These are phyloP conservation scores for Cytidiella melzeri DNA, from an alignment of 768 basidiomycete genomes.

Conservation along the genomic window DNA sequence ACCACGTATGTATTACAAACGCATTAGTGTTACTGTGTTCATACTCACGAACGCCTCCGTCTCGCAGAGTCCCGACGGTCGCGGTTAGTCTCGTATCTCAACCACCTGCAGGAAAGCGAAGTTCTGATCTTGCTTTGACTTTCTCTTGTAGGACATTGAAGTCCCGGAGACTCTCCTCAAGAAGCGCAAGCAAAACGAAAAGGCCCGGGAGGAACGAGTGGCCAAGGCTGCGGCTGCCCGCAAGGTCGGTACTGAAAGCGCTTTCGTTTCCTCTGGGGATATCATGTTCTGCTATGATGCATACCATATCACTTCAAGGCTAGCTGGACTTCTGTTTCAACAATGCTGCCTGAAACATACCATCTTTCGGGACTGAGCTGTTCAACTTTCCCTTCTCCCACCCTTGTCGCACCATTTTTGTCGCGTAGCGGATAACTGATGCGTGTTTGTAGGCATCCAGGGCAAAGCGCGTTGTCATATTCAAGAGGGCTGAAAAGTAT, in stretches of 20 bases:
- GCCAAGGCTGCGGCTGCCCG: constrained; percentile 77
- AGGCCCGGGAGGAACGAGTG: constrained; percentile 90
- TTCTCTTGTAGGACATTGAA: constrained; percentile 65
- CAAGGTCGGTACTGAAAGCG: constrained; percentile 74
- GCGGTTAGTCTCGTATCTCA: constrained; percentile 34
- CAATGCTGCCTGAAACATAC: constrained; percentile 83
- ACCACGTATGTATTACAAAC: constrained; percentile 40
- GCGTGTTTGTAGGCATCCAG: constrained; percentile 57
- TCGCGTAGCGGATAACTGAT: constrained; percentile 3
- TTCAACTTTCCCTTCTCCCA: constrained; percentile 16
- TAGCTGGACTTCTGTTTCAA: constrained; percentile 49
- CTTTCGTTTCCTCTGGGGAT: constrained; percentile 10
- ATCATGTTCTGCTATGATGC: constrained; percentile 56
- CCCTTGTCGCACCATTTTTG: constrained; percentile 8
- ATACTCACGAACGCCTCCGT: constrained; percentile 8
- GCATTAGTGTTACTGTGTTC: constrained; percentile 2
- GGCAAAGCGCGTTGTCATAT: constrained; percentile 93
- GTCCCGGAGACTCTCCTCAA: constrained; percentile 99
- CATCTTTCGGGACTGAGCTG: constrained; percentile 89
- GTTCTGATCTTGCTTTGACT: constrained; percentile 1
- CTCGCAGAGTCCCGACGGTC: constrained; percentile 39
- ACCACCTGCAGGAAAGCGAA: constrained; percentile 1
- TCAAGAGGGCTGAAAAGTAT: constrained; percentile 98
- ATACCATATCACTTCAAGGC: constrained; percentile 71
- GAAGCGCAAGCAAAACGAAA: constrained; percentile 98